Evolutionary conservation across 208 protist species (phyloP).

Genomic region (Crithidia expoeki): DNA sequence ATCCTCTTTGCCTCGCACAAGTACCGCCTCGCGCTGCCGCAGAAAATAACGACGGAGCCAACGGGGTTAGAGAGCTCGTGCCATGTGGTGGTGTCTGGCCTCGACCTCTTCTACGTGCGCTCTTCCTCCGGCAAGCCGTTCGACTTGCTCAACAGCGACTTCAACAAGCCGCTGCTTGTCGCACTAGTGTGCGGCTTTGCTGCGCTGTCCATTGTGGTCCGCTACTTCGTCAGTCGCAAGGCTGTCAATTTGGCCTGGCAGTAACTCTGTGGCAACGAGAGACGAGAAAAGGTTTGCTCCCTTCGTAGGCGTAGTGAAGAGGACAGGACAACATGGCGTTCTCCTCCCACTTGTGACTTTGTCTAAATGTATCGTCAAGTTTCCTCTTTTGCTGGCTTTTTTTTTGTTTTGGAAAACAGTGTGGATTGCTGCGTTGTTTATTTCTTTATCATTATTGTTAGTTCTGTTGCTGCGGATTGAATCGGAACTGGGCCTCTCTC

Average conservation of each 20-base stretch:
- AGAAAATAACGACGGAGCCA: conserved; percentile 63
- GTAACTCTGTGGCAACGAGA: conserved; percentile 34
- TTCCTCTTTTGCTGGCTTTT: not conserved
- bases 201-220: conserved; percentile 57
- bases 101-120: conserved; percentile 92
- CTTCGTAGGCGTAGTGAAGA: not conserved
- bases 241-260: conserved; percentile 67
- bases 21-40: conserved; percentile 63
- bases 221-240: conserved; percentile 81
- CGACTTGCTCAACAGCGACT: conserved; percentile 92
- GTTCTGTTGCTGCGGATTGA: too few relatives aligned
- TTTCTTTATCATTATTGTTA: too few relatives aligned
- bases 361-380: not conserved
- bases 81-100: conserved; percentile 80
- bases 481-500: not conserved
- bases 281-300: too few relatives aligned
- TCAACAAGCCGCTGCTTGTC: conserved; percentile 88
- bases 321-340: not conserved
- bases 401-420: not conserved
- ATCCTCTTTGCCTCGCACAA: conserved; percentile 66
- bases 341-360: not conserved
- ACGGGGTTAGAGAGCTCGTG: conserved; percentile 88
- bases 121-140: conserved; percentile 88
- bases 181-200: conserved; percentile 64
- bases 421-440: too few relatives aligned